A percentile compares a stretch with the other conserved stretches of the same genome.
These are phyloP conservation scores for Stagonosporopsis chrysanthemi DNA, from an alignment of 2,329 filamentous ascomycete species.

Conservation along the genomic window DNA sequence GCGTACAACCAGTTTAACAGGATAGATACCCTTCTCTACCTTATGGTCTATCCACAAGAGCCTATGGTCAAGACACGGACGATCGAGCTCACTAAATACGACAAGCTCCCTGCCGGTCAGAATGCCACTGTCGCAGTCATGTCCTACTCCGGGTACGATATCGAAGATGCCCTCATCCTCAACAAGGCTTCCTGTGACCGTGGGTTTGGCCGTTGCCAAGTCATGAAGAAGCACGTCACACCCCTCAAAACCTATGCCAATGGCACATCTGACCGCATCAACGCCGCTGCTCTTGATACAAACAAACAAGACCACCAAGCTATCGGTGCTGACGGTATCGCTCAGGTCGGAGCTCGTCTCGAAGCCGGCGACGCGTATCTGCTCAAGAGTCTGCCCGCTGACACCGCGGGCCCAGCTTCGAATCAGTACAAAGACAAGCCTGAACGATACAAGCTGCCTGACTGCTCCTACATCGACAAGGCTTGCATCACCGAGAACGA, in stretches of 20 bases:
- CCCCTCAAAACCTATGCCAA: conserved; percentile 91
- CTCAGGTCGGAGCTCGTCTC: conserved; percentile 82
- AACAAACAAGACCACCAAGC: conserved; percentile 69
- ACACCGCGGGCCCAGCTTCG: conserved; percentile 74
- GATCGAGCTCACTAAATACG: conserved; percentile 95
- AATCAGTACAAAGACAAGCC: conserved; percentile 71
- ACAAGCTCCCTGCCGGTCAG: conserved; percentile 95
- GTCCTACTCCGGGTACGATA: conserved; percentile 99
- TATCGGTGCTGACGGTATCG: conserved; percentile 86
- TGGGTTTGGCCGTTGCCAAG: conserved; percentile 95
- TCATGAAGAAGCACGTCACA: conserved; percentile 93
- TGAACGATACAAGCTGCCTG: conserved; percentile 81
- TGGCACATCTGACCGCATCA: conserved; percentile 67
- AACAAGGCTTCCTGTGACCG: conserved; percentile 96
- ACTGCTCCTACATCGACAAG: conserved; percentile 92
- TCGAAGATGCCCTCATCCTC: conserved; percentile 94
- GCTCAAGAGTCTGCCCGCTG: conserved; percentile 85
- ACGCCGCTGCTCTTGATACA: conserved; percentile 45
- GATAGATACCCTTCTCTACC: conserved; percentile 94
- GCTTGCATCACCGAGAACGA: conserved; percentile 93
- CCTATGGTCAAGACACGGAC: conserved; percentile 98
- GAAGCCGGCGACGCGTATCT: conserved; percentile 84
- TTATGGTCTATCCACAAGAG: conserved; percentile 96
- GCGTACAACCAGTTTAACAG: conserved; percentile 98
- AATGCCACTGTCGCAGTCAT: conserved; percentile 98